These are phyloP conservation scores for Darksidea phi DNA, from an alignment of 495 filamentous ascomycete genomes.

Conservation along the genomic window DNA sequence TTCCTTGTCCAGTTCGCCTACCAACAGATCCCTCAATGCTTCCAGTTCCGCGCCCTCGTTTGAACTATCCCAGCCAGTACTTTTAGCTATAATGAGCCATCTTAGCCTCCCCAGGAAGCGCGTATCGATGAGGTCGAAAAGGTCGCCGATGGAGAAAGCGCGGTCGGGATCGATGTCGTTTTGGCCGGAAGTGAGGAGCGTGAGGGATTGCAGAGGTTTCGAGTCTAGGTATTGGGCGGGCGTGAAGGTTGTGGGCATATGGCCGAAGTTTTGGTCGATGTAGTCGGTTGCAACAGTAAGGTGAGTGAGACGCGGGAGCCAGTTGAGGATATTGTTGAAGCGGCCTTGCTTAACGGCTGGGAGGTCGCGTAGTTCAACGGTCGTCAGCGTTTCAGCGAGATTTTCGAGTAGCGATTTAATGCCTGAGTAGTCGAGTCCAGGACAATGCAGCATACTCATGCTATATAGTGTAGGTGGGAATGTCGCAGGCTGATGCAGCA, in stretches of 20 bases:
- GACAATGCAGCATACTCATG: slow-evolving; percentile 15
- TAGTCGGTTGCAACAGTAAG: slow-evolving; percentile 41
- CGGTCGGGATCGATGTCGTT: slow-evolving; percentile 1
- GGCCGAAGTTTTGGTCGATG: slow-evolving; percentile 30
- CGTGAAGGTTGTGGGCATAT: neutral
- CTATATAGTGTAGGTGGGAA: slow-evolving; percentile 29
- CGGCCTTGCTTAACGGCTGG: slow-evolving; percentile 28
- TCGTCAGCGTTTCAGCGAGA: slow-evolving; percentile 10
- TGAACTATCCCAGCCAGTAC: slow-evolving; percentile 29
- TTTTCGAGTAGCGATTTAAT: slow-evolving; percentile 10
- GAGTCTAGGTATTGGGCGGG: slow-evolving; percentile 4
- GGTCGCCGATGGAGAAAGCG: slow-evolving; percentile 22
- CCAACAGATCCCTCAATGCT: slow-evolving; percentile 27
- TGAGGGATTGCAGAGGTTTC: slow-evolving; percentile 25
- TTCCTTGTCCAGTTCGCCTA: slow-evolving; percentile 29
- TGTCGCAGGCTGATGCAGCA: slow-evolving; percentile 37
- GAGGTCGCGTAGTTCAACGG: slow-evolving; percentile 32
- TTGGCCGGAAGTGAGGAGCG: slow-evolving; percentile 12
- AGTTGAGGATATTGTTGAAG: slow-evolving; percentile 34
- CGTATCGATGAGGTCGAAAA: slow-evolving; percentile 23
- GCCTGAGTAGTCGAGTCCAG: neutral
- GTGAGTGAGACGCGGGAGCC: slow-evolving; percentile 30
- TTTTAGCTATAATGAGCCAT: slow-evolving; percentile 26
- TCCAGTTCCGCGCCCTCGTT: slow-evolving; percentile 26
- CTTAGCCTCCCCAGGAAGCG: slow-evolving; percentile 35